phyloP scores from a whole-genome alignment of 2,329 filamentous ascomycete species.

The Talaromyces albobiverticillius region DNA sequence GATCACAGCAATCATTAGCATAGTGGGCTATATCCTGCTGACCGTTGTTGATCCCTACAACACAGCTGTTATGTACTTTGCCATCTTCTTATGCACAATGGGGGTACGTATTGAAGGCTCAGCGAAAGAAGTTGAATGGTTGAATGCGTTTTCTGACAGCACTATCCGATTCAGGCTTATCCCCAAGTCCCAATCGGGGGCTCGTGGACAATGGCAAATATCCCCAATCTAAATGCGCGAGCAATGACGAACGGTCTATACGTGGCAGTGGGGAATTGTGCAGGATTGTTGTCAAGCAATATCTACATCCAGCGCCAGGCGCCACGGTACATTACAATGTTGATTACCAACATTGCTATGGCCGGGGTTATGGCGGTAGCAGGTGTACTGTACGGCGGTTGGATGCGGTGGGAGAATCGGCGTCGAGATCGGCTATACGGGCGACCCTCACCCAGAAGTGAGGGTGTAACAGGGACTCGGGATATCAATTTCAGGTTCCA shows the following conservation, averaged over 20 bases:
- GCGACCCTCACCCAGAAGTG: neutral
- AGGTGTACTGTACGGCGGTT: neutral
- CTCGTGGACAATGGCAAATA: conserved; percentile 73
- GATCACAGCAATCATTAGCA: conserved; percentile 66
- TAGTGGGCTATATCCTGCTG: conserved; percentile 71
- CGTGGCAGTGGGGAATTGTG: conserved; percentile 68
- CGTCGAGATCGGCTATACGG: neutral
- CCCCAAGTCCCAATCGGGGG: conserved; percentile 63
- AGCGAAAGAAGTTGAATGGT: neutral
- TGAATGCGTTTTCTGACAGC: too few relatives aligned
- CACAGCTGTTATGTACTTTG: conserved; percentile 65
- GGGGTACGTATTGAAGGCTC: conserved; percentile 34
- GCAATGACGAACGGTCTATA: conserved; percentile 65
- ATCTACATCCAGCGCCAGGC: conserved; percentile 61
- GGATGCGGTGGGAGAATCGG: neutral
- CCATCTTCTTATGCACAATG: conserved; percentile 70
- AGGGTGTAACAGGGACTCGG: neutral
- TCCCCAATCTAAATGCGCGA: conserved; percentile 67
- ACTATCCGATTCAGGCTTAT: conserved; percentile 53
- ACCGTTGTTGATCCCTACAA: conserved; percentile 60
- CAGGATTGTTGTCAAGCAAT: conserved; percentile 65
- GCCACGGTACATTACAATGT: conserved; percentile 61
- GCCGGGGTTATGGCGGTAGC: neutral
- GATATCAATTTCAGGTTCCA: neutral
- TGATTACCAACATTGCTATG: conserved; percentile 50